Conservation (phyloP, 1,284 basidiomycete species). For the Rhodotorula sp. region DNA sequence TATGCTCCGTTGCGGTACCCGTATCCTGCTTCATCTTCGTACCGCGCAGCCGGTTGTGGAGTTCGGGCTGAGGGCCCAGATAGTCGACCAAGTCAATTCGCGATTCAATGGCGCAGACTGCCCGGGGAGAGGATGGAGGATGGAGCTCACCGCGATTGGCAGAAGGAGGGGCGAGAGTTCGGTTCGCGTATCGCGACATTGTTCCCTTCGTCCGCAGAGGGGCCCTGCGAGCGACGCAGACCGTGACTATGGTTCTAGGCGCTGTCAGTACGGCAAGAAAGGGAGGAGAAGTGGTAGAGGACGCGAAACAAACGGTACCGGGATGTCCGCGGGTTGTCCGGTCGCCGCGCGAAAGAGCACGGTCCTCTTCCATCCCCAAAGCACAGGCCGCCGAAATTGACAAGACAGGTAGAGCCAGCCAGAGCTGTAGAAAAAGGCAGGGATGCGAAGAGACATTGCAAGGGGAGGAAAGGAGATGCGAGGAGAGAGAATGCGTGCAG, state of each 20-base stretch:
- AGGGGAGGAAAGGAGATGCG: no score
- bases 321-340: constrained; percentile 1
- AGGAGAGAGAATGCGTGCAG: no score
- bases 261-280: not conserved
- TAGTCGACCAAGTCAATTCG: no score
- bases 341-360: no score
- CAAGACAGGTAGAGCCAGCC: no score
- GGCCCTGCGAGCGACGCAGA: not conserved
- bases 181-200: constrained; percentile 21
- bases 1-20: not conserved
- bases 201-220: no score
- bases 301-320: not conserved
- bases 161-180: not conserved
- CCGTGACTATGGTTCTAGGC: not conserved
- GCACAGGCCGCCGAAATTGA: no score
- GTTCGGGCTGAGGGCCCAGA: not conserved
- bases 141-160: not conserved
- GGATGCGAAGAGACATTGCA: no score
- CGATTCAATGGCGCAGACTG: no score
- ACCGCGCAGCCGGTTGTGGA: not conserved
- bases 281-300: not conserved
- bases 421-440: no score
- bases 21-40: not conserved
- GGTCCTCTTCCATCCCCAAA: not conserved
- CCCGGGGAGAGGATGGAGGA: not conserved